Evolutionary conservation across 768 basidiomycete genomes (phyloP).

Genomic region (Boletales sp.): DNA sequence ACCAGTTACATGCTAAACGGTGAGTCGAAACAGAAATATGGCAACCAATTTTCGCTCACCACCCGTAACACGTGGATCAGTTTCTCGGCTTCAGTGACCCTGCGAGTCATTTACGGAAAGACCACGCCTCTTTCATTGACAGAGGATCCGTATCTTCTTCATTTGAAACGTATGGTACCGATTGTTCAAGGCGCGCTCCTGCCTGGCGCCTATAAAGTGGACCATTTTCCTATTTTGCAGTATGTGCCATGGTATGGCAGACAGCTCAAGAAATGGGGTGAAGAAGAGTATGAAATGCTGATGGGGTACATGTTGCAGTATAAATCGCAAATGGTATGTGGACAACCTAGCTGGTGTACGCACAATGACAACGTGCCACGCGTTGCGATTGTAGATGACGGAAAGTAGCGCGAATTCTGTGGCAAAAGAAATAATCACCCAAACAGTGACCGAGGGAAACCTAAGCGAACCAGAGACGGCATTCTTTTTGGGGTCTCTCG

Average conservation of each 20-base stretch:
- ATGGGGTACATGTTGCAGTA: slow-evolving; percentile 45
- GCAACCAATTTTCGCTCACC: not conserved
- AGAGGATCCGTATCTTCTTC: slow-evolving; percentile 19
- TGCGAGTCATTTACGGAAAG: slow-evolving; percentile 29
- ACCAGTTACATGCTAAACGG: slow-evolving; percentile 24
- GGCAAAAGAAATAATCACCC: slow-evolving; percentile 50
- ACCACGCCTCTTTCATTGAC: slow-evolving; percentile 13
- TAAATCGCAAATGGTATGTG: slow-evolving; percentile 38
- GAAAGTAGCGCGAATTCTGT: slow-evolving; percentile 33
- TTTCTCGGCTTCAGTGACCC: slow-evolving; percentile 24
- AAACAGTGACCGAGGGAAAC: slow-evolving; percentile 41
- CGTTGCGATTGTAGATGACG: slow-evolving; percentile 1
- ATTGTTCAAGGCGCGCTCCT: slow-evolving; percentile 30
- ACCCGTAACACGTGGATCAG: slow-evolving; percentile 1
- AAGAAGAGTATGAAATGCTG: slow-evolving; percentile 50
- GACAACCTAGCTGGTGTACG: too few species aligned
- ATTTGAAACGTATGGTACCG: slow-evolving; percentile 27
- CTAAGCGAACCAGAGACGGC: slow-evolving; percentile 51
- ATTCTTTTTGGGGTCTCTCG: slow-evolving; percentile 58
- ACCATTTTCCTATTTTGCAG: slow-evolving; percentile 32
- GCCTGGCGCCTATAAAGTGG: slow-evolving; percentile 33
- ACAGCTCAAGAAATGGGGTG: slow-evolving; percentile 51
- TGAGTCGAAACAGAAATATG: slow-evolving; percentile 29
- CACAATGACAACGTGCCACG: not conserved
- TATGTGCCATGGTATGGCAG: slow-evolving; percentile 63